Base-by-base conservation (phyloP, 2,329 filamentous ascomycete genomes). In the Sporothrix pallida region DNA sequence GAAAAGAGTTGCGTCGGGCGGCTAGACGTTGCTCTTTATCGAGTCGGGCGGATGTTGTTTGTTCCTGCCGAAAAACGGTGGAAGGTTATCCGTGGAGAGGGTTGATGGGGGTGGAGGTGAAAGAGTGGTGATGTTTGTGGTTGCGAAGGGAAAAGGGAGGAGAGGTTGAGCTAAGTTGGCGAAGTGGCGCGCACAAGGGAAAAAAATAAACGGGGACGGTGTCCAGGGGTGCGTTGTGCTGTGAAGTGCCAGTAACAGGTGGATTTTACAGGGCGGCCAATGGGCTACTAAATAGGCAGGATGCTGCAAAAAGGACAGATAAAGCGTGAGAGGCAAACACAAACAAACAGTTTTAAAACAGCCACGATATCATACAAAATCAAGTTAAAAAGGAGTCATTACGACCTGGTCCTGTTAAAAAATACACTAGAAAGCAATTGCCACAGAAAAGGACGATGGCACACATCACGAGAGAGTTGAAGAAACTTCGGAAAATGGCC, bases 181-280 rank as follows among this genome's bases (percentile, higher is more conserved):
- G 58, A 54, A 67, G 62, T 67, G 62, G 62, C 62, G 42, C 48
- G 67, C 48, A 69, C 67, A 20, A 50, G 46, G 26, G 48, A 42
- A 44, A 48, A 65, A 69, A 69, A 72, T 54, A 13, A 26, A 46
- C 46, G 62, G 31, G n/a, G 50, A 23, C 68, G n/a, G 67, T 56
- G 67, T 37, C n/a, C 46, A 37, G 65, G 26, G 15, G 56, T 26
- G 26, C 56, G 12, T 3, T 15, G 52, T 52, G 60, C 13, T 60
- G 26, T 60, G 42, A 8, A 48, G 62, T 20, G 15, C 26, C 23
- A 67, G 60, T 17, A 67, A 44, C 12, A 26, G 44, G 31, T 13
- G 62, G 62, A 46, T 48, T 48, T 15, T 46, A 48, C 54, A 31
- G 54, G 62, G 62, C 42, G 42, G 37, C n/a, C 62, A 4, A 20